Conservation (phyloP, 2,329 filamentous ascomycete genomes). For the Paecilomyces sp. region DNA sequence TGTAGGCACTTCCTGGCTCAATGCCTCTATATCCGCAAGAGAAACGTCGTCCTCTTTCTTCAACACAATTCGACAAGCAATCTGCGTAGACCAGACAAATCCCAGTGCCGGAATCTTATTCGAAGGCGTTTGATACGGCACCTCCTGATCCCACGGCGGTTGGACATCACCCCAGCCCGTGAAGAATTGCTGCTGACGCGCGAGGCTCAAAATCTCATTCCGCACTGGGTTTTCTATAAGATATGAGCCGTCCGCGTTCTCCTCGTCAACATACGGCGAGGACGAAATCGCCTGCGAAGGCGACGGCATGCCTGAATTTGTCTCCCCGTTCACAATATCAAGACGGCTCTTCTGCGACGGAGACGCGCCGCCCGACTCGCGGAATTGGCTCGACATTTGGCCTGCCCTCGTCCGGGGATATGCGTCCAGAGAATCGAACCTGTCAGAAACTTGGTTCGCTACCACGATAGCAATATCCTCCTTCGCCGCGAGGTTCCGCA, state of each 20-base stretch:
- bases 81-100: conserved; percentile 84
- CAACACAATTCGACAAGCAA: conserved; percentile 73
- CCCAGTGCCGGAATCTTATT: conserved; percentile 79
- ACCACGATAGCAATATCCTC: conserved; percentile 79
- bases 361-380: conserved; percentile 12
- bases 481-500: conserved; percentile 67
- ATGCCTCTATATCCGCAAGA: background rate
- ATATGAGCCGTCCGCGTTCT: conserved; percentile 24
- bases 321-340: background rate
- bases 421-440: conserved; percentile 49
- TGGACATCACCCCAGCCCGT: conserved; percentile 79
- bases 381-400: conserved; percentile 8
- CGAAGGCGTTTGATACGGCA: conserved; percentile 24
- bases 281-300: conserved; percentile 21
- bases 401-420: conserved; percentile 5
- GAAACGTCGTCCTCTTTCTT: conserved; percentile 55
- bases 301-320: conserved; percentile 5
- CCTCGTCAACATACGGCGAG: conserved; percentile 21
- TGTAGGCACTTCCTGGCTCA: background rate
- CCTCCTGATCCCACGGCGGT: conserved; percentile 3
- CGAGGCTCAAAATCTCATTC: conserved; percentile 59
- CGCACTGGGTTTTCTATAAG: conserved; percentile 30
- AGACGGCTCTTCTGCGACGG: conserved; percentile 10
- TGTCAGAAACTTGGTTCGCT: conserved; percentile 91
- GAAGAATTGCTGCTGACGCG: conserved; percentile 91